Base-by-base conservation (phyloP, 2,329 filamentous ascomycete species). In the Byssochlamys sp. region DNA sequence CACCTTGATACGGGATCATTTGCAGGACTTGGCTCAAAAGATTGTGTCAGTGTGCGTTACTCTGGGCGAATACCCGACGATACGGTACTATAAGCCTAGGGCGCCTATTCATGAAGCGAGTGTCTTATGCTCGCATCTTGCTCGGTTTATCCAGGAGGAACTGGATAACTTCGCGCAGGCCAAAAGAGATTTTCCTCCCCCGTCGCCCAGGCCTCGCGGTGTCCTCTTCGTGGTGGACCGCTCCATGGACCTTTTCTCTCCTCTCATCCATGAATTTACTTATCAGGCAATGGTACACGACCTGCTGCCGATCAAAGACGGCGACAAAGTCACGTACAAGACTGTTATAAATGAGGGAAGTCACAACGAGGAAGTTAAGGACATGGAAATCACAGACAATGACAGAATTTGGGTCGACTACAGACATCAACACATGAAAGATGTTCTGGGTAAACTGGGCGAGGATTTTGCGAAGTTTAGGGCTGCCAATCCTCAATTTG, bases 281-380 rank as follows among this genome's bases (percentile, higher is more conserved):
- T 99, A 97, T 71, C 94, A 99, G 73, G 91, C 94, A 54, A 97
- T 99, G 92, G 92, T 90, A 2, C 90, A 96, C 72, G 94, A 99
- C 69, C 78, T 99, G 7, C 77, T 99, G 29, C 88, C 88, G 0
- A 90, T 99, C 68, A 86, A 88, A 66, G 94, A 97, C 56, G 87
- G 84, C 26, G 91, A 96, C 62, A 96, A 94, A 71, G 82, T 95
- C 9, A 90, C 87, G 0, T 99, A 91, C 70, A 87, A 86, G 63
- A 91, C 91, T 55, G 78, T 82, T 1, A 79, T 94, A 61, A 94
- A 95, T 62, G 84, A 91, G 65, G 89, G 88, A 9, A 80, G 82
- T 2, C 74, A 78, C 0, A 83, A 87, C 49, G 83, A 87, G 28
- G 84, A 95, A 70, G 84, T 89, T 59, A 96, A 95, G 71, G 91